Evolutionary conservation across 164 flowering plant genomes (phyloP).

Genomic region (Malania oleifera): DNA sequence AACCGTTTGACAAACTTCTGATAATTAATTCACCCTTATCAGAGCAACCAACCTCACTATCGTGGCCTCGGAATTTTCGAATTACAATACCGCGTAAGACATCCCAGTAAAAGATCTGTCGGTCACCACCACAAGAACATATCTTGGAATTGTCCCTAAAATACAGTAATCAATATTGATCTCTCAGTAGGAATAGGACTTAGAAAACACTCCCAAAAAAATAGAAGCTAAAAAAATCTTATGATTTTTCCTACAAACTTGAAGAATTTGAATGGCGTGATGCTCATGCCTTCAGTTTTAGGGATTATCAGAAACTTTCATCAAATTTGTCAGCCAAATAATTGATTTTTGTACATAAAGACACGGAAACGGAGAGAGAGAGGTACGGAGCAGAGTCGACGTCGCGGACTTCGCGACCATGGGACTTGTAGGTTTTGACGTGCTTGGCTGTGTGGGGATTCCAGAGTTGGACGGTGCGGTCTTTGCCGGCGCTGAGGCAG

Average conservation of each 20-base stretch:
- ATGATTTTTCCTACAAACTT: too few relatives aligned
- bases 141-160: slow-evolving; percentile 84
- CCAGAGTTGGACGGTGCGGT: slow-evolving; percentile 92
- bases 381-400: slow-evolving; percentile 73
- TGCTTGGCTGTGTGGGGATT: slow-evolving; percentile 93
- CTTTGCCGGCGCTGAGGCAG: slow-evolving; percentile 86
- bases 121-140: slow-evolving; percentile 87
- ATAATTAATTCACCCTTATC: too few relatives aligned
- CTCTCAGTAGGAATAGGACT: neutral
- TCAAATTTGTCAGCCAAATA: too few relatives aligned
- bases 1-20: neutral
- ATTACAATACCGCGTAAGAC: slow-evolving; percentile 80
- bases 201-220: neutral
- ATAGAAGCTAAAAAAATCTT: neutral
- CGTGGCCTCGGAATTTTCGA: slow-evolving; percentile 88
- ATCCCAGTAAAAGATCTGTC: slow-evolving; percentile 93
- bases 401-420: slow-evolving; percentile 93
- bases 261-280: neutral
- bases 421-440: slow-evolving; percentile 90
- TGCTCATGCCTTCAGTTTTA: too few relatives aligned
- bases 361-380: slow-evolving; percentile 1
- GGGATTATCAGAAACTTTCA: too few relatives aligned
- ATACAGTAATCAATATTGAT: neutral
- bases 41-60: slow-evolving; percentile 58
- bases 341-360: neutral